phyloP scores from a whole-genome alignment of 2,329 filamentous ascomycete species.

The Fusarium veterinarium region DNA sequence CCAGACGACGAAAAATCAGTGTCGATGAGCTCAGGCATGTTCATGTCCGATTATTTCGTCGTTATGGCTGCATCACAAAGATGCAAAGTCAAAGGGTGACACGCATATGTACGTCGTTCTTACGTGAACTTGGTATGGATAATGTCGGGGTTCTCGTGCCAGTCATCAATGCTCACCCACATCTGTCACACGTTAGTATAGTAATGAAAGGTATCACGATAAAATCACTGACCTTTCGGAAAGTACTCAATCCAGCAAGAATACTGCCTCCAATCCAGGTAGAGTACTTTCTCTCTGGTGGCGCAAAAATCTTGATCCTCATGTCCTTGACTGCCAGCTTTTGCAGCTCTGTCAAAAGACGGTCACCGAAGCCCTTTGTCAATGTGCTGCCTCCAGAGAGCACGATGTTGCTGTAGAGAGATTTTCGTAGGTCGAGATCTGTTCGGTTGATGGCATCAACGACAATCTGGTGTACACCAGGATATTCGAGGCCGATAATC shows the following conservation, averaged over 20 bases:
- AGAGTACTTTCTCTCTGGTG: slow-evolving; percentile 96
- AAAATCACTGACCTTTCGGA: slow-evolving; percentile 81
- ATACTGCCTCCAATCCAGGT: slow-evolving; percentile 99
- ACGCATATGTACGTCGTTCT: slow-evolving; percentile 22
- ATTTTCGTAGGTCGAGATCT: slow-evolving; percentile 94
- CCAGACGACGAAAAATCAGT: slow-evolving; percentile 1
- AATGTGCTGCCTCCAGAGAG: slow-evolving; percentile 95
- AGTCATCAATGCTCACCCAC: slow-evolving; percentile 99
- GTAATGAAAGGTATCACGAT: background rate
- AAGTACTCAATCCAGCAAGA: slow-evolving; percentile 94
- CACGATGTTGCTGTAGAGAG: slow-evolving; percentile 95
- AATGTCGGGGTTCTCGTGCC: slow-evolving; percentile 99
- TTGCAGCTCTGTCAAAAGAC: slow-evolving; percentile 91
- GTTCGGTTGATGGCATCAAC: slow-evolving; percentile 95
- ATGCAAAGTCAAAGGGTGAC: slow-evolving; percentile 17
- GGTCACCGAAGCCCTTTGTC: slow-evolving; percentile 96
- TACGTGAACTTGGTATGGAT: slow-evolving; percentile 98
- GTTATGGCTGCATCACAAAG: slow-evolving; percentile 18
- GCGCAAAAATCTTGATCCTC: slow-evolving; percentile 99
- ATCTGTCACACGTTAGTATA: slow-evolving; percentile 69
- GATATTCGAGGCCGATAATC: slow-evolving; percentile 93
- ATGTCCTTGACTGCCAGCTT: slow-evolving; percentile 96
- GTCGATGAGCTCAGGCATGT: background rate
- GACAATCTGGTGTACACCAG: slow-evolving; percentile 96
- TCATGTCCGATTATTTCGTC: slow-evolving; percentile 18